Conservation (phyloP, 2,329 filamentous ascomycete genomes). For the Alternaria gaisen region DNA sequence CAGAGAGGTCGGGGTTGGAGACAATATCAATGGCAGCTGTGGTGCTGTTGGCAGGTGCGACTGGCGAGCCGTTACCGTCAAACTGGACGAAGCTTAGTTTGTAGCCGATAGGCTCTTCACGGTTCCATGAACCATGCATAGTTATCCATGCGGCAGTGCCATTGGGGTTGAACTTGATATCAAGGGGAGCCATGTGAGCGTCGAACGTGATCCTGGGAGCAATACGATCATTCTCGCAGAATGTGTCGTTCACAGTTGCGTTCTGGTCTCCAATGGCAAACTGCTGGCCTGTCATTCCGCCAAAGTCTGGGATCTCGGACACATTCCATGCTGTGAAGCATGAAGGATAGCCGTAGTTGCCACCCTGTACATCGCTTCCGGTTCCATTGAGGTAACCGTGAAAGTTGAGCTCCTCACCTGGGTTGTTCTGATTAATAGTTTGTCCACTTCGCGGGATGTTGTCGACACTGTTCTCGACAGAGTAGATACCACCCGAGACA, state of each 20-base stretch:
- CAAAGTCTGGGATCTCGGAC: conserved; percentile 58
- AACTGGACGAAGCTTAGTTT: conserved; percentile 60
- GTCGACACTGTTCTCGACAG: conserved; percentile 76
- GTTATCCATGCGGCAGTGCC: conserved; percentile 69
- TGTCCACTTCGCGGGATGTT: conserved; percentile 64
- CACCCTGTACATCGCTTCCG: conserved; percentile 51
- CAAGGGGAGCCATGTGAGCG: conserved; percentile 75
- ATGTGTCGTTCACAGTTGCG: conserved; percentile 58
- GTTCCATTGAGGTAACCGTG: conserved; percentile 69
- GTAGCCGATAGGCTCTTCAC: conserved; percentile 60
- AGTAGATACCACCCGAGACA: conserved; percentile 59
- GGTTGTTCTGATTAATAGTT: conserved; percentile 74
- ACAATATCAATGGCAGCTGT: conserved; percentile 63
- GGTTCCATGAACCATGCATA: conserved; percentile 76
- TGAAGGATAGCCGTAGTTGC: conserved; percentile 75
- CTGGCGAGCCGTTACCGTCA: conserved; percentile 56
- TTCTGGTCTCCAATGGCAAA: conserved; percentile 60
- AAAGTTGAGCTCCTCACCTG: conserved; percentile 78
- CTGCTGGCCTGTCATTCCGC: conserved; percentile 58
- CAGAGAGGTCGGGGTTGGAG: conserved; percentile 61
- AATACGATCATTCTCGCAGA: conserved; percentile 53
- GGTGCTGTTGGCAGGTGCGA: conserved; percentile 56
- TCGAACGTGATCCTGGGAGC: conserved; percentile 65
- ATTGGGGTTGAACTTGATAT: conserved; percentile 72
- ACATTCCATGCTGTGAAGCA: conserved; percentile 74